Conservation (phyloP, 169 alveolate species). For the Cardiosporidium cionae region DNA sequence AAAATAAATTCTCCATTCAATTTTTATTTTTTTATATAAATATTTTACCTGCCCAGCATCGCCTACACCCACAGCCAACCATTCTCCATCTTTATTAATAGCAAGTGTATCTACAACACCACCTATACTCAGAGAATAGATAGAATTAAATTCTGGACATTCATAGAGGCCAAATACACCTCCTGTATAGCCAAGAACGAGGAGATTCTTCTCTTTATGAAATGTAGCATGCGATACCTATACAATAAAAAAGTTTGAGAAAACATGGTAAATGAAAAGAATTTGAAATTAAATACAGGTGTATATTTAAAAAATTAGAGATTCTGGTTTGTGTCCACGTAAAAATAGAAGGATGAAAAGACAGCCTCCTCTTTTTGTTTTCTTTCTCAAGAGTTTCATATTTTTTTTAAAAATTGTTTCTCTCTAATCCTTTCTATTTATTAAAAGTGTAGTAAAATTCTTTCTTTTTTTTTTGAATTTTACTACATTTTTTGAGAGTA, state of each 20-base stretch:
- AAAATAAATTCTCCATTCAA: not conserved
- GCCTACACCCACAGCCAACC: constrained; percentile 79
- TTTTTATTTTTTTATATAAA: not conserved
- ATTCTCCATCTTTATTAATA: constrained; percentile 63
- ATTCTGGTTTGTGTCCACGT: not conserved
- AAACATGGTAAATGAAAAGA: not conserved
- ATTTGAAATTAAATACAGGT: not conserved
- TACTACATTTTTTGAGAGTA: too few relatives aligned
- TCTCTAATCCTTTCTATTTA: too few relatives aligned
- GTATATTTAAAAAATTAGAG: not conserved
- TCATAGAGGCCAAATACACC: constrained; percentile 34
- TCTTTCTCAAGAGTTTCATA: too few relatives aligned
- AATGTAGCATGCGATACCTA: not conserved
- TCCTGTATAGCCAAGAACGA: constrained; percentile 21
- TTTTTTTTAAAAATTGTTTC: too few relatives aligned
- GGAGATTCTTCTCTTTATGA: not conserved
- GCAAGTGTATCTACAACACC: constrained; percentile 12
- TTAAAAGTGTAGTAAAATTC: too few relatives aligned
- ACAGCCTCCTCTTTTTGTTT: too few relatives aligned
- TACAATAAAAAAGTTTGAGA: not conserved
- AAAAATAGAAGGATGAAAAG: not conserved
- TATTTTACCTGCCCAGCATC: constrained; percentile 19
- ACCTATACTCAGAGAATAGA: constrained; percentile 26
- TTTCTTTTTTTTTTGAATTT: too few relatives aligned
- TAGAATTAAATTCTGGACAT: constrained; percentile 4